These are phyloP conservation scores for Austroboletus rostrupii DNA, from an alignment of 1,284 basidiomycete species.

Conservation along the genomic window DNA sequence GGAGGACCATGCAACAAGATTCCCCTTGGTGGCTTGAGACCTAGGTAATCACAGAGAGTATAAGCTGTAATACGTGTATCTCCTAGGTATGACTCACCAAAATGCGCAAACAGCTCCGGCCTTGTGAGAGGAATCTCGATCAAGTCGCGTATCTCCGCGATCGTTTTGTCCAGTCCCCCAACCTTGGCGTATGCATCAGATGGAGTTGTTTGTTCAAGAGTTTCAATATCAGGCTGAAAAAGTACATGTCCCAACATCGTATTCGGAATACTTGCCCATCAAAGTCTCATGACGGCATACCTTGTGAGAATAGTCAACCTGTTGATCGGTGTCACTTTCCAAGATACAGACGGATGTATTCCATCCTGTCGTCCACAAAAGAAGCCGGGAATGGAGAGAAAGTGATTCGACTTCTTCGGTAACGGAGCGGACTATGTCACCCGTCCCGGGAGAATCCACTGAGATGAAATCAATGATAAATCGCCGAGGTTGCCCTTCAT, in stretches of 20 bases:
- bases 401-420: slow-evolving; percentile 40
- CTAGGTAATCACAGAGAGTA: slow-evolving; percentile 35
- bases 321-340: slow-evolving; percentile 29
- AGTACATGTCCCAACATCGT: slow-evolving; percentile 11
- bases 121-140: slow-evolving; percentile 90
- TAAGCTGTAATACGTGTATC: slow-evolving; percentile 6
- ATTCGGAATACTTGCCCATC: slow-evolving; percentile 7
- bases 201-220: slow-evolving; percentile 38
- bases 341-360: slow-evolving; percentile 52
- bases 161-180: slow-evolving; percentile 87
- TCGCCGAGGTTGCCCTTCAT: slow-evolving; percentile 54
- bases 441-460: slow-evolving; percentile 28
- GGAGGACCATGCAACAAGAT: slow-evolving; percentile 90
- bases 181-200: slow-evolving; percentile 67
- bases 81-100: slow-evolving; percentile 50
- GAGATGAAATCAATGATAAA: slow-evolving; percentile 53
- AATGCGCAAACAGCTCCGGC: slow-evolving; percentile 86
- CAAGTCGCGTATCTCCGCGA: slow-evolving; percentile 87
- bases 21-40: slow-evolving; percentile 85
- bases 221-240: slow-evolving; percentile 42
- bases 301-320: slow-evolving; percentile 27
- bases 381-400: slow-evolving; percentile 34
- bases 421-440: slow-evolving; percentile 32
- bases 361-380: slow-evolving; percentile 62
- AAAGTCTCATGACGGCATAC: slow-evolving; percentile 19